These are phyloP conservation scores for Mycena rosella DNA, from an alignment of 768 basidiomycete genomes.

Conservation along the genomic window DNA sequence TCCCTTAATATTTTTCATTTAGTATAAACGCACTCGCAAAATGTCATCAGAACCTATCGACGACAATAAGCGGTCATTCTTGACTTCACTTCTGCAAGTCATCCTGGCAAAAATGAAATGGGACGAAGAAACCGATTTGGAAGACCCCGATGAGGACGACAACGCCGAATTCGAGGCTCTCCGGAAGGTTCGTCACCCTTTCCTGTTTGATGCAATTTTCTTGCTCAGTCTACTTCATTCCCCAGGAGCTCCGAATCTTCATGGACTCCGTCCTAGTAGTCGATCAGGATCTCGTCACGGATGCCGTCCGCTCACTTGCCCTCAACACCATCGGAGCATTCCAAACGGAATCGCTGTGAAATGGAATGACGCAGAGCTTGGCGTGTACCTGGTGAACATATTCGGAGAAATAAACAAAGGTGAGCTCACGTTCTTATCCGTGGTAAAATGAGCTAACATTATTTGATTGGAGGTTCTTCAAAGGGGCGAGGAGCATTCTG, in stretches of 20 bases:
- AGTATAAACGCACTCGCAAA: conserved; percentile 88
- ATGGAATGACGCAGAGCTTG: conserved; percentile 96
- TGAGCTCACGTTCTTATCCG: conserved; percentile 49
- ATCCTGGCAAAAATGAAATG: conserved; percentile 92
- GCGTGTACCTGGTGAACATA: conserved; percentile 92
- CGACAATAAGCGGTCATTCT: conserved; percentile 78
- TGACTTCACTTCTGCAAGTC: conserved; percentile 81
- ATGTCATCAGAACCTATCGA: conserved; percentile 72
- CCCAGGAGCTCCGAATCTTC: conserved; percentile 85
- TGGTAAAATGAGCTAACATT: conserved; percentile 19
- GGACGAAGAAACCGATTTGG: conserved; percentile 82
- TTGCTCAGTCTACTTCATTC: conserved; percentile 5
- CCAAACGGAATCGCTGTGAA: conserved; percentile 72
- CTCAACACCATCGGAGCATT: conserved; percentile 81
- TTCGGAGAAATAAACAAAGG: conserved; percentile 95
- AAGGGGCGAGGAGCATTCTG: conserved; percentile 92
- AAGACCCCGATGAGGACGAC: conserved; percentile 86
- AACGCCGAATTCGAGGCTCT: conserved; percentile 84
- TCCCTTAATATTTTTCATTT: conserved; percentile 22
- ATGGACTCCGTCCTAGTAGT: conserved; percentile 90
- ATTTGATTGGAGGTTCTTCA: conserved; percentile 64
- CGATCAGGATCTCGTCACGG: conserved; percentile 88
- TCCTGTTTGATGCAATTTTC: conserved; percentile 2
- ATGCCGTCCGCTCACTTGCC: conserved; percentile 79
- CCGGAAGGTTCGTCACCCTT: conserved; percentile 75